These are phyloP conservation scores for Aspergillus novofumigatus DNA, from an alignment of 2,329 filamentous ascomycete species.

Conservation along the genomic window DNA sequence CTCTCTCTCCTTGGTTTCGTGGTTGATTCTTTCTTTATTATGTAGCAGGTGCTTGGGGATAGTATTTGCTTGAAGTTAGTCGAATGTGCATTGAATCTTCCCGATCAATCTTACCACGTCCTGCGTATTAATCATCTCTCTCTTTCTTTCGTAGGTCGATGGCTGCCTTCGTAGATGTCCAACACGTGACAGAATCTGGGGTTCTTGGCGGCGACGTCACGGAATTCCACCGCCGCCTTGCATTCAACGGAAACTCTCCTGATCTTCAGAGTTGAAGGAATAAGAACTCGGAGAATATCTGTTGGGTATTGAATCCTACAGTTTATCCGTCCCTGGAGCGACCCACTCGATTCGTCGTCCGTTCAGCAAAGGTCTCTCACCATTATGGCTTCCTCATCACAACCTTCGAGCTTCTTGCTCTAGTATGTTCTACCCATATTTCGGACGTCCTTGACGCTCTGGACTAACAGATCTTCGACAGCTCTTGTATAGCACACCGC, in stretches of 20 bases:
- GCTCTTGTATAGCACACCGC: slow-evolving; percentile 90
- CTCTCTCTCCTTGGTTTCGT: neutral
- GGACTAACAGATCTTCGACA: slow-evolving; percentile 35
- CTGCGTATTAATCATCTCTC: neutral
- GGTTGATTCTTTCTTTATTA: neutral
- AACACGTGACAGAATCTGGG: slow-evolving; percentile 15
- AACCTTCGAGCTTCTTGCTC: slow-evolving; percentile 62
- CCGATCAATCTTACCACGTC: neutral
- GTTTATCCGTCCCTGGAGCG: neutral
- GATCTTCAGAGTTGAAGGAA: neutral
- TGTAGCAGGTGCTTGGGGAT: neutral
- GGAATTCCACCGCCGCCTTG: slow-evolving; percentile 1
- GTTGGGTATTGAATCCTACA: neutral
- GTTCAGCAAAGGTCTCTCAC: neutral
- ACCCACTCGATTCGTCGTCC: neutral
- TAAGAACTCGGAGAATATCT: neutral
- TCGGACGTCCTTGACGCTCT: neutral
- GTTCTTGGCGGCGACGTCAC: slow-evolving; percentile 22
- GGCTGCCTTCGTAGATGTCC: neutral
- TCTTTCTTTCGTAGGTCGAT: neutral
- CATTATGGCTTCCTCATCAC: slow-evolving; percentile 68
- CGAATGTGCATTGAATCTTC: neutral
- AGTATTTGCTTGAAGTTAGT: neutral
- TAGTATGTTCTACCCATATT: slow-evolving; percentile 54
- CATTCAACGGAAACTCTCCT: neutral